Base-by-base conservation (phyloP, 164 flowering plant species). In the Santalum album region DNA sequence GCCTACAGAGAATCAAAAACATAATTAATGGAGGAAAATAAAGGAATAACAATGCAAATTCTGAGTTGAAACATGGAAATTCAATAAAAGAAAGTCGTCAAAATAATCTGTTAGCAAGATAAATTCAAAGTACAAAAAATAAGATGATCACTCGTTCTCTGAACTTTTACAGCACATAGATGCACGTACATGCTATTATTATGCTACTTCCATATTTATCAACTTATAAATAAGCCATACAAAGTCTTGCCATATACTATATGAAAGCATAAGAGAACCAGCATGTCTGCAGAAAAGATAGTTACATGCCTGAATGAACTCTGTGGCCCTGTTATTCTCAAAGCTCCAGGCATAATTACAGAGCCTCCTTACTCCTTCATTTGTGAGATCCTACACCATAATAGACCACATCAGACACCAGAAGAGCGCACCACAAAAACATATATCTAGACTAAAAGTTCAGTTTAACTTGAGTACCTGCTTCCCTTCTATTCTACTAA, bases 401-500 rank as follows among this genome's bases (percentile, higher is more conserved):
- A 47, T 36, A 61, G 9, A 19, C 24, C 42, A 49, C 34, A 25
- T 43, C 29, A 43, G 19, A 49, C 25, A 54, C 22, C 22, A 38
- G 40, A 14, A 60, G 49, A n/a, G n/a, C n/a, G 17, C 25, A 63
- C 47, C 29, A 57, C 42, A 39, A 45, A 40, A 9, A 26, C 29
- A 44, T 22, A n/a, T n/a, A n/a, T n/a, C n/a, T n/a, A n/a, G n/a
- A n/a, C 38, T 7, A 23, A 1, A 20, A 19, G 1, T 32, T 3
- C 16, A 19, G 27, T 32, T 36, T 24, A 48, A 11, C 32, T 17
- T 1, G 23, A 25, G 6, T 72, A 88, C 94, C 95, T 89, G 91
- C 44, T 72, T 89, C 56, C 61, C 82, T 78, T 80, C 86, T 51
- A 89, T 76, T 55, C 72, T 56, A 43, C 57, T 63, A 43, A 89